These are phyloP conservation scores for Sesbania bispinosa DNA, from an alignment of 306 rosid genomes.

Conservation along the genomic window DNA sequence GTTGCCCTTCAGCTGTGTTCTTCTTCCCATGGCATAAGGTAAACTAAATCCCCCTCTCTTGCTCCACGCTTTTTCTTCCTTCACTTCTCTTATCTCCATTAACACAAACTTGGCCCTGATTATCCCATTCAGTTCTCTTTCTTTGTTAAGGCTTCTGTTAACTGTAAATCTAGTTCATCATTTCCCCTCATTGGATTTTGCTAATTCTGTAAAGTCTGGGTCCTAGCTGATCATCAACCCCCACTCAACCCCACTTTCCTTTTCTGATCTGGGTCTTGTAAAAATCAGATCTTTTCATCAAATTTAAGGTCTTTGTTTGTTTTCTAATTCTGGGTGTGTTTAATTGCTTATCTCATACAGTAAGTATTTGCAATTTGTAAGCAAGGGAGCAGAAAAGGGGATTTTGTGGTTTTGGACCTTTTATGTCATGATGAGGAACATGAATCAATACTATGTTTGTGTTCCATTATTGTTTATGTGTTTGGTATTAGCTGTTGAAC, in stretches of 20 bases:
- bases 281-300: slow-evolving; percentile 29
- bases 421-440: slow-evolving; percentile 42
- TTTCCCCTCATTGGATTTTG: not conserved
- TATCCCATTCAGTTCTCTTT: not conserved
- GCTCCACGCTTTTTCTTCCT: not conserved
- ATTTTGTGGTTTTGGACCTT: slow-evolving; percentile 3
- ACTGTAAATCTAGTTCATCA: slow-evolving; percentile 2
- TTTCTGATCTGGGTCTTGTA: slow-evolving; percentile 30
- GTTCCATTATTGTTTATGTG: slow-evolving; percentile 33
- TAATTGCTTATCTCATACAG: not conserved
- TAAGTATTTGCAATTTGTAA: not conserved
- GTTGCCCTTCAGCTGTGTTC: slow-evolving; percentile 18
- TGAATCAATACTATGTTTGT: not conserved
- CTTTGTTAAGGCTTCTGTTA: not conserved
- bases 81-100: not conserved
- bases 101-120: not conserved
- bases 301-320: slow-evolving; percentile 7
- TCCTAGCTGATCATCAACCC: slow-evolving; percentile 1
- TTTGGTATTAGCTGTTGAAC: slow-evolving; percentile 32
- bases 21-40: slow-evolving; percentile 24
- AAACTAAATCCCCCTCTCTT: not conserved
- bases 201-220: not conserved
- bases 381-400: not conserved
- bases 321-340: slow-evolving; percentile 22
- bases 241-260: not conserved